Evolutionary conservation across 75 land plant genomes (phyloP), one percentile per base, ranked within the genome.

Genomic region (Pinus taeda): DNA sequence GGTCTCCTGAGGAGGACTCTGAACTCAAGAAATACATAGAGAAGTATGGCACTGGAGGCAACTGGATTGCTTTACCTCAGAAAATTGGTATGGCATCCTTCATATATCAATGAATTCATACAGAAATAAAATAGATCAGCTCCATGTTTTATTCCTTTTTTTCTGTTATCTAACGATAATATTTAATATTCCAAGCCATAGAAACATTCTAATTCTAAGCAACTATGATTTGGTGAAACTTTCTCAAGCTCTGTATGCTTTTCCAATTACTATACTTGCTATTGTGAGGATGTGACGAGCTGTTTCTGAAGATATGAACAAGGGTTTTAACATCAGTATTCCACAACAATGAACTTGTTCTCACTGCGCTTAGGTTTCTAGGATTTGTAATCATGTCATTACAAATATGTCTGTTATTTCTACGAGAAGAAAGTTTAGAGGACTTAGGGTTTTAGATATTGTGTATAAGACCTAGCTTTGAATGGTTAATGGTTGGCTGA

Each of bases 1-100:
- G 93, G 95, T 89, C 95, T 0, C 91, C 91, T 8, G 95, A 93
- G 56, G 95, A 93, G 76, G 95, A 93, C 77, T 85, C 84, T 82
- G 91, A 93, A 85, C 86, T 93, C 33, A 83, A 90, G 65, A 79
- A 89, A 56, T 91, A 91, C 77, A 89, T 39, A 39, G 42, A 39
- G 42, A 93, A 88, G 30, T 89, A 90, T 61, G 95, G 93, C 49
- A 89, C 93, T 36, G 82, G 82, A 84, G 79, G 91, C 9, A 93
- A 91, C 67, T 93, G 93, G 95, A 87, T 93, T 24, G 85, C 89
- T 66, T 85, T 93, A 15, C 95, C 95, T 61, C 91, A 93, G 73
- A 89, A 91, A 75, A 93, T 93, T 26, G 95, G 95, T 93, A 42
- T 58, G 4, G 21, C 20, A 1, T 9, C 20, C 17, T 62, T 49